Conservation (phyloP, 148 eudicot genomes). For the Fagopyrum tataricum region DNA sequence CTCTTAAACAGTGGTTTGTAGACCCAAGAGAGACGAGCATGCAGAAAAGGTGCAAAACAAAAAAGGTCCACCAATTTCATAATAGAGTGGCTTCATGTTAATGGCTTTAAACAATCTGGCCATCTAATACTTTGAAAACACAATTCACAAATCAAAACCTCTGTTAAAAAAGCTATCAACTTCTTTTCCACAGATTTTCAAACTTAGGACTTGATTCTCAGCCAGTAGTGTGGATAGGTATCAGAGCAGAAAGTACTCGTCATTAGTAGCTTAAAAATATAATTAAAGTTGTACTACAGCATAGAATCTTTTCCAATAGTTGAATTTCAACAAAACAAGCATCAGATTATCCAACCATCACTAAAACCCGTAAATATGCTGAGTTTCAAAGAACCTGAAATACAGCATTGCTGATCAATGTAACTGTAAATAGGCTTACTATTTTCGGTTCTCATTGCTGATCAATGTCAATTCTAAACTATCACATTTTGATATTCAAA, state of each 20-base stretch:
- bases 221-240: background rate
- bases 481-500: background rate
- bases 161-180: background rate
- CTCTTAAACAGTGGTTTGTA: background rate
- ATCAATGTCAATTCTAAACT: background rate
- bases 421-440: background rate
- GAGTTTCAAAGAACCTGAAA: too few species aligned
- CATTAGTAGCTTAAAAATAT: too few species aligned
- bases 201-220: conserved; percentile 1
- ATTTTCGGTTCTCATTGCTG: background rate
- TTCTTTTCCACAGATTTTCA: background rate
- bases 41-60: background rate
- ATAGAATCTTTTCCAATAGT: background rate
- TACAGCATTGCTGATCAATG: background rate
- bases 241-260: background rate
- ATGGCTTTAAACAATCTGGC: background rate
- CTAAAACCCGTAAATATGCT: background rate
- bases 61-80: background rate
- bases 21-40: background rate
- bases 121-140: background rate
- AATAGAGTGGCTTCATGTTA: background rate
- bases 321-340: background rate
- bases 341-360: background rate
- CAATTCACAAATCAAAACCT: background rate
- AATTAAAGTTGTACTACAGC: background rate